Evolutionary conservation across 768 basidiomycete species (phyloP).

Genomic region (Suillus hirtellus): DNA sequence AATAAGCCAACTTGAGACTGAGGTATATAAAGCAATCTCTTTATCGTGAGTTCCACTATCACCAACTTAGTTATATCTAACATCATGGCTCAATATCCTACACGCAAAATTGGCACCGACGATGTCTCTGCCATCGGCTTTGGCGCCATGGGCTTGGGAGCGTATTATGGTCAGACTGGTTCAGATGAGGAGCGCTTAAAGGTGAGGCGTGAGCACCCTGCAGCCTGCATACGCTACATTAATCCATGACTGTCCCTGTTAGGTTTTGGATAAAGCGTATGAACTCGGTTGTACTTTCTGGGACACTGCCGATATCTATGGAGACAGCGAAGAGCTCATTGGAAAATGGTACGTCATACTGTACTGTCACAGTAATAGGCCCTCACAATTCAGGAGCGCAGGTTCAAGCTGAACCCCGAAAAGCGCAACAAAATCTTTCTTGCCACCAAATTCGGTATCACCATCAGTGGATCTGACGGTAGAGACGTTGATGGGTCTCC

Average conservation of each 20-base stretch:
- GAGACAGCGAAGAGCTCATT: constrained; percentile 44
- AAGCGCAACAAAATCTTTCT: constrained; percentile 55
- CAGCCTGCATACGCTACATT: too few relatives aligned
- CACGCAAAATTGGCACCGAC: constrained; percentile 46
- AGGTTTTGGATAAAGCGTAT: constrained; percentile 46
- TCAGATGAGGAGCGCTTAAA: constrained; percentile 62
- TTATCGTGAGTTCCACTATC: not conserved
- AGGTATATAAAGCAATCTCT: not conserved
- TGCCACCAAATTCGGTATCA: constrained; percentile 56
- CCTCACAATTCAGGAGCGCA: constrained; percentile 12
- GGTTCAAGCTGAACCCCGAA: constrained; percentile 46
- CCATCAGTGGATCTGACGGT: constrained; percentile 24
- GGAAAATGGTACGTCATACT: constrained; percentile 39
- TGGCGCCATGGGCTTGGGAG: constrained; percentile 60
- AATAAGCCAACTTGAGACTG: not conserved
- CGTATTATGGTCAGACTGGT: constrained; percentile 44
- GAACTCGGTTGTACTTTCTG: constrained; percentile 44
- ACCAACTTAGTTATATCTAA: constrained; percentile 12
- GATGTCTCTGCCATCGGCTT: constrained; percentile 57
- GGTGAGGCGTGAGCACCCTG: constrained; percentile 31
- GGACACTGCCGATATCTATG: constrained; percentile 49
- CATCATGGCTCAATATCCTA: constrained; percentile 25
- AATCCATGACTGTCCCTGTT: not conserved
- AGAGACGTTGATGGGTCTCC: constrained; percentile 38
- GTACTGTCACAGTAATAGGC: not conserved